Evolutionary conservation across 345 rosid genomes (phyloP), one percentile per base, ranked within the genome.

Genomic region (Reutealis trisperma): DNA sequence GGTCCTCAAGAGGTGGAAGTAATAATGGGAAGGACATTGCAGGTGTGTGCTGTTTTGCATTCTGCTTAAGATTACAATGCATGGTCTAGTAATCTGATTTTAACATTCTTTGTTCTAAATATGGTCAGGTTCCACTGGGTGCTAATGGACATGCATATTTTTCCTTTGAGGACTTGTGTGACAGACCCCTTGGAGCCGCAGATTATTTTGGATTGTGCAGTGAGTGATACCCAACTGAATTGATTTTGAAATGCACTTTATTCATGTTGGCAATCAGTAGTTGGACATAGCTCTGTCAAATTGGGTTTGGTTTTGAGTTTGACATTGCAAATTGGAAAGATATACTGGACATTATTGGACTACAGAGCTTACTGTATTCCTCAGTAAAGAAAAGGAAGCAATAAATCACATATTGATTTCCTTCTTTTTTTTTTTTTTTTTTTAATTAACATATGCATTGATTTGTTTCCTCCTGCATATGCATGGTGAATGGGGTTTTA

Each of bases 191-290:
- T 52, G 98, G 99, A 79, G 95, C 99, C 81, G 98, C 99, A 2
- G 99, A 96, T 80, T 96, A 96, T 83, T 90, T 96, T 65, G 99
- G 99, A 77, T 84, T 96, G 75, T 96, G 83, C 86, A 96, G 99
- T 96, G 86, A 89, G 99, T 87, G 66, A 77, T 82, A 8, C 71
- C 13, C 57, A 68, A 60, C 73, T 30, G 41, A 18, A 57, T 62
- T 9, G 54, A 77, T 37, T 67, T 67, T 76, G 57, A 30, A 32
- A 16, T 70, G 19, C 34, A 37, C 55, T 34, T 58, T 67, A 54
- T 69, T 25, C 6, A 32, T 74, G 70, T 14, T 24, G 14, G 41
- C 44, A 71, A 11, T 58, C 55, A 24, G 16, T 61, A 19, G 15
- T 34, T 80, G 22, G 70, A 45, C 34, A 57, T 37, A 55, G 32